These are phyloP conservation scores for Suillus subalutaceus DNA, from an alignment of 768 basidiomycete genomes.

Conservation along the genomic window DNA sequence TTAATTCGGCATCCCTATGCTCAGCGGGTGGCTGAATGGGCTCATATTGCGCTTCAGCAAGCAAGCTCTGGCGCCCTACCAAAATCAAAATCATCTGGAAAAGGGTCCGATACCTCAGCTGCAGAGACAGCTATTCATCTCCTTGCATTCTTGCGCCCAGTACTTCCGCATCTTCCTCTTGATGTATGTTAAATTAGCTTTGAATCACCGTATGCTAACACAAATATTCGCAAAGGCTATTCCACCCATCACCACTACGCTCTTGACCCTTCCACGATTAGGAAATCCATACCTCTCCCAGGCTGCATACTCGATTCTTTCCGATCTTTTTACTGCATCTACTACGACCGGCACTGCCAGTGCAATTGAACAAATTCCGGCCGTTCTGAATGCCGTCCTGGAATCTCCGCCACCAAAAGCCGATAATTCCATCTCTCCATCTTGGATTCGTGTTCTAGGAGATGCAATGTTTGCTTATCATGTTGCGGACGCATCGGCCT, in stretches of 20 bases:
- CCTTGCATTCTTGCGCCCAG: constrained; percentile 70
- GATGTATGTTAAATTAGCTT: constrained; percentile 53
- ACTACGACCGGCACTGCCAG: constrained; percentile 52
- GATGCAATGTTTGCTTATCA: constrained; percentile 71
- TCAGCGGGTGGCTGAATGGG: constrained; percentile 79
- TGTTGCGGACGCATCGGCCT: constrained; percentile 49
- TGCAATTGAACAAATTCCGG: constrained; percentile 54
- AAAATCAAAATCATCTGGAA: constrained; percentile 57
- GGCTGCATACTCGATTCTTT: constrained; percentile 83
- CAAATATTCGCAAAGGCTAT: constrained; percentile 57
- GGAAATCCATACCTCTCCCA: constrained; percentile 90
- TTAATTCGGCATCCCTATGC: constrained; percentile 84
- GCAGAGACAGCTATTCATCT: constrained; percentile 79
- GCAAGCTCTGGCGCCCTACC: constrained; percentile 62
- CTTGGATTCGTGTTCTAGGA: constrained; percentile 81
- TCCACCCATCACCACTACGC: constrained; percentile 64
- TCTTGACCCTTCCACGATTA: constrained; percentile 83
- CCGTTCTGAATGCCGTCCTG: constrained; percentile 69
- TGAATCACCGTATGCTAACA: constrained; percentile 13
- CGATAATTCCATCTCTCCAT: constrained; percentile 67
- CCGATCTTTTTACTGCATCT: constrained; percentile 70
- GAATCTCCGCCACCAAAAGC: constrained; percentile 69
- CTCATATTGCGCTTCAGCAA: constrained; percentile 65
- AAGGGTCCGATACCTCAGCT: constrained; percentile 55
- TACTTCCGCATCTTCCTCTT: constrained; percentile 61